Evolutionary conservation across 169 alveolate genomes (phyloP), one percentile per base, ranked within the genome.

Genomic region (Eimeria necatrix): DNA sequence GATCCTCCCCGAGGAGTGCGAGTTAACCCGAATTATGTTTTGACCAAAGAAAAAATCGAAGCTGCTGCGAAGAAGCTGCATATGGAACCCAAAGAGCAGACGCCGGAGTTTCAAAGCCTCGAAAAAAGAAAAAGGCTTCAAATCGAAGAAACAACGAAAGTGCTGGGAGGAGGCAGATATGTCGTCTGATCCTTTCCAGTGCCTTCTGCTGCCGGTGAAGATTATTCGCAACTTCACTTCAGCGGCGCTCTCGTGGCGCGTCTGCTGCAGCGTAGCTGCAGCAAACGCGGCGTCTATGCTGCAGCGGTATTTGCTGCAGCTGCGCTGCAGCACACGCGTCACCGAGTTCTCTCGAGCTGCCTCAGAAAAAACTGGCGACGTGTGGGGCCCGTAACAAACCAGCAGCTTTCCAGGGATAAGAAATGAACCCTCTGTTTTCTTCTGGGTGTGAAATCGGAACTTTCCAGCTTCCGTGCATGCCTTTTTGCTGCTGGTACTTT

Each of bases 51-150:
- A 2, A 81, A 52, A 53, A 10, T 81, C 3, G 53, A 51, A n/a
- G 73, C 70, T 22, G 90, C 90, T 8, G 90, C 90, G 3, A 53
- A 24, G 73, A 81, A 81, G 52, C 90, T 81, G 74, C 90, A 81
- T 81, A 22, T 53, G 41, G 73, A 81, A 14, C n/a, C 26, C 49
- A 51, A 22, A 22, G 52, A 32, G 52, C 53, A 76, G 32, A 10
- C n/a, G 49, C 52, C 49, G 12, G 52, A n/a, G 10, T 81, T 81
- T 20, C 56, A 53, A 24, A 74, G 74, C n/a, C 7, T 81, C 22
- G 90, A 52, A 5, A 81, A 14, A 24, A 49, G 74, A 24, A 81
- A 60, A n/a, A 32, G 52, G 9, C 24, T 18, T 4, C 52, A 22
- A 3, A 20, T 53, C 10, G 90, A 52, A 0, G 74, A 81, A 53